These are phyloP conservation scores for Sporothrix phasma DNA, from an alignment of 2,329 filamentous ascomycete genomes.

Conservation along the genomic window DNA sequence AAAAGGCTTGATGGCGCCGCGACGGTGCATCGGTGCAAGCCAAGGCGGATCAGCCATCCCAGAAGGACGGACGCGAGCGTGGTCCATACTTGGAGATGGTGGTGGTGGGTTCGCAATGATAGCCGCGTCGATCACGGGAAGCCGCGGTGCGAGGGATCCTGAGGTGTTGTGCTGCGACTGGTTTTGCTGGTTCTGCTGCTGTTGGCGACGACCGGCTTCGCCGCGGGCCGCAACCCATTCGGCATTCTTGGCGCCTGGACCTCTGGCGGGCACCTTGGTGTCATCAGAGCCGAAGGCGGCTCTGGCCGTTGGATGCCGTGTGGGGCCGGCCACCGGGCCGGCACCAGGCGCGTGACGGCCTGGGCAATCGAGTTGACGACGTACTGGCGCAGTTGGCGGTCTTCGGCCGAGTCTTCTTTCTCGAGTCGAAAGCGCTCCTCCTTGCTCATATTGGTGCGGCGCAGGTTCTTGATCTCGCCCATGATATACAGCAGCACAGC, in stretches of 20 bases:
- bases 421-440: slow-evolving; percentile 72
- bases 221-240: slow-evolving; percentile 30
- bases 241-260: slow-evolving; percentile 35
- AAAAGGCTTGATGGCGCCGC: neutral
- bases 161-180: slow-evolving; percentile 18
- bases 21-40: neutral
- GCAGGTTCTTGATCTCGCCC: slow-evolving; percentile 78
- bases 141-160: slow-evolving; percentile 20
- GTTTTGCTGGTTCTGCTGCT: slow-evolving; percentile 16
- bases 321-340: slow-evolving; percentile 26
- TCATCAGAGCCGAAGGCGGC: slow-evolving; percentile 35
- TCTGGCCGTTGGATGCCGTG: slow-evolving; percentile 17
- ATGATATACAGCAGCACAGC: slow-evolving; percentile 85
- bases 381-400: slow-evolving; percentile 63
- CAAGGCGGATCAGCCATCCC: neutral
- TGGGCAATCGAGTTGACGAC: slow-evolving; percentile 65
- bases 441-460: slow-evolving; percentile 76
- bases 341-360: slow-evolving; percentile 59
- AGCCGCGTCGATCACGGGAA: slow-evolving; percentile 11
- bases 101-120: neutral
- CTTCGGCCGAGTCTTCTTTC: slow-evolving; percentile 68
- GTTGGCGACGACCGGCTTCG: slow-evolving; percentile 25
- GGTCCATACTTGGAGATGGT: neutral
- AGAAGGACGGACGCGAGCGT: neutral
- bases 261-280: slow-evolving; percentile 51